Base-by-base conservation (phyloP, 169 alveolate genomes). In the Cryptosporidium baileyi region DNA sequence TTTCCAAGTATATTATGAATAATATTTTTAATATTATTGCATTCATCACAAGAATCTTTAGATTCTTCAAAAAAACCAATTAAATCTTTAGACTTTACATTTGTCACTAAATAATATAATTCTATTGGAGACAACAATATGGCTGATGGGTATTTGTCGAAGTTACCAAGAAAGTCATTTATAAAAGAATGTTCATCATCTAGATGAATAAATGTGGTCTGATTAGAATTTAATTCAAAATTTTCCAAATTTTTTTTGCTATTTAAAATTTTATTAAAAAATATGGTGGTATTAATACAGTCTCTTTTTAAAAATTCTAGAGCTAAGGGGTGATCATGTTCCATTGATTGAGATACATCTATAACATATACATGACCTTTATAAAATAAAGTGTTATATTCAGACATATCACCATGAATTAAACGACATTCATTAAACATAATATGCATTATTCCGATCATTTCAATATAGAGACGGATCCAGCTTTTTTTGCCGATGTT, bases 391-490 rank as follows among this genome's bases (percentile, higher is more conserved):
- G 97, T 79, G 91, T 98, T 98, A 92, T 96, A 98, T 88, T 97
- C 99, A 43, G 98, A 94, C 81, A 98, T 94, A 91, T 98, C 99
- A 11, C 99, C 99, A 89, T 98, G 99, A 3, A 98, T 98, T 61
- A 98, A 92, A 63, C 94, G 94, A 88, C 99, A 97, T 52, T 92
- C 96, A 74, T 96, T 94, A 82, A 92, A 96, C 92, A 97, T 79
- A 32, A 82, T 92, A 74, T 98, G 91, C 97, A 97, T 93, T 19
- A 94, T 93, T 57, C 95, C 90, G 0, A 96, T 82, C 34, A 94
- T 90, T 67, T 96, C 95, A 22, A 92, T 57, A 88, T 97, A 97
- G 45, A 95, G 81, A 38, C 91, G 89, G 54, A 74, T 19, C 91
- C 91, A 82, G 62, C 80, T 67, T 91, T 88, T 43, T 90, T 80